Evolutionary conservation across 805 yeast species (phyloP).

Genomic region (Naumovozyma dairenensis): DNA sequence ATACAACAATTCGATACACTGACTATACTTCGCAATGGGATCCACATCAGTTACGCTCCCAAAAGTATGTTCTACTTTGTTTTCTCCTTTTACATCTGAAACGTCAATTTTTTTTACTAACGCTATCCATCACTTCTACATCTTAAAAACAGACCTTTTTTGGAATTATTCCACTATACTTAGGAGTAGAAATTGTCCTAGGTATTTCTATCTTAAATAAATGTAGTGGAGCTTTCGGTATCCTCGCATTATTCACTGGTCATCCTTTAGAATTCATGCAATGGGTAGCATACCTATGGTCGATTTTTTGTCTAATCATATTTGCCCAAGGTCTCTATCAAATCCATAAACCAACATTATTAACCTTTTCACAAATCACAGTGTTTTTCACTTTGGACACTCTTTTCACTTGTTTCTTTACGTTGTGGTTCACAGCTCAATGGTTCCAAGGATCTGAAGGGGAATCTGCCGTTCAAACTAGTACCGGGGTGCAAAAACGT

Average conservation of each 20-base stretch:
- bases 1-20: no score
- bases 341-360: conserved; percentile 45
- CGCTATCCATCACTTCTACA: conserved; percentile 2
- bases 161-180: conserved; percentile 65
- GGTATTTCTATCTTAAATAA: conserved; percentile 75
- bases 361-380: conserved; percentile 54
- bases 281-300: conserved; percentile 65
- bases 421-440: conserved; percentile 58
- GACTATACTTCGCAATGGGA: no score
- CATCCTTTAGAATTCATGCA: conserved; percentile 77
- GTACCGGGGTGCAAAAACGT: conserved; percentile 5
- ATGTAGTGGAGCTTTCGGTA: conserved; percentile 81
- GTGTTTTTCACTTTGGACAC: conserved; percentile 62
- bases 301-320: conserved; percentile 53
- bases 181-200: conserved; percentile 77
- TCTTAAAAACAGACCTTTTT: conserved; percentile 45
- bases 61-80: conserved; percentile 10
- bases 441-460: conserved; percentile 48
- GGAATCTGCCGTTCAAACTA: neutral
- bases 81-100: neutral
- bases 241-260: conserved; percentile 78
- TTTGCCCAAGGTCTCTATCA: conserved; percentile 49
- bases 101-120: neutral
- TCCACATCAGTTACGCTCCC: conserved; percentile 7
- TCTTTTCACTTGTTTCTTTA: conserved; percentile 52